A percentile compares a stretch with the other conserved stretches of the same genome.
Evolutionary conservation across 148 eudicot genomes (phyloP).

Genomic region (Vaccinium macrocarpon): DNA sequence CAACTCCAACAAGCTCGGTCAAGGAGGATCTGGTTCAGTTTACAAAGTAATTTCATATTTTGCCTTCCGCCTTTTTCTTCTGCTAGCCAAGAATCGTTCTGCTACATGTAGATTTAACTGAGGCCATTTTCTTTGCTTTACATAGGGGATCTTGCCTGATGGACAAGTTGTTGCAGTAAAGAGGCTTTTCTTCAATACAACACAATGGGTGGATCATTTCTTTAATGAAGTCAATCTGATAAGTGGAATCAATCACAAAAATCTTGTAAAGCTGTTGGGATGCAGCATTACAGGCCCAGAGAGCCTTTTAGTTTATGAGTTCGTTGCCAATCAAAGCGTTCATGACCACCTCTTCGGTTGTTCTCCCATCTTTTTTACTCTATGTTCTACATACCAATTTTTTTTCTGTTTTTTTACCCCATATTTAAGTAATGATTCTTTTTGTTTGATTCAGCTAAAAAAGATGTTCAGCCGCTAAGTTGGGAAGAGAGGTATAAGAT

Average conservation of each 20-base stretch:
- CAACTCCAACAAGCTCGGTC: slow-evolving; percentile 46
- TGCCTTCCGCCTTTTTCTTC: not conserved
- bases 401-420: not conserved
- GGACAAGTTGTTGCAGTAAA: slow-evolving; percentile 47
- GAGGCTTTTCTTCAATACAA: slow-evolving; percentile 56
- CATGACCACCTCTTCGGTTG: slow-evolving; percentile 37
- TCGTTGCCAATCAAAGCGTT: slow-evolving; percentile 47
- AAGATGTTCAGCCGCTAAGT: slow-evolving; percentile 25
- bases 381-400: not conserved
- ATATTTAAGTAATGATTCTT: not conserved
- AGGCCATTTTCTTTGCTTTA: not conserved
- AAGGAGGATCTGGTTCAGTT: slow-evolving; percentile 64
- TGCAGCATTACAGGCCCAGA: slow-evolving; percentile 58
- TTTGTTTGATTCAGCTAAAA: slow-evolving; percentile 21
- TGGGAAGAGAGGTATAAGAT: slow-evolving; percentile 49
- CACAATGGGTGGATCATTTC: slow-evolving; percentile 54
- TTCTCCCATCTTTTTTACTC: not conserved
- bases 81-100: not conserved
- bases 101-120: not conserved
- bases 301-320: slow-evolving; percentile 60
- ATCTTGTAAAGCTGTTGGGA: slow-evolving; percentile 52
- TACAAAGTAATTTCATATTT: slow-evolving; percentile 32
- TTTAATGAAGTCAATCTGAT: slow-evolving; percentile 58
- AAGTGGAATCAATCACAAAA: slow-evolving; percentile 48
- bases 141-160: slow-evolving; percentile 42